A percentile compares a stretch with the other conserved stretches of the same genome.
These are phyloP conservation scores for Triticum turgidum DNA, from an alignment of 176 grass and related monocot genomes.

Conservation along the genomic window DNA sequence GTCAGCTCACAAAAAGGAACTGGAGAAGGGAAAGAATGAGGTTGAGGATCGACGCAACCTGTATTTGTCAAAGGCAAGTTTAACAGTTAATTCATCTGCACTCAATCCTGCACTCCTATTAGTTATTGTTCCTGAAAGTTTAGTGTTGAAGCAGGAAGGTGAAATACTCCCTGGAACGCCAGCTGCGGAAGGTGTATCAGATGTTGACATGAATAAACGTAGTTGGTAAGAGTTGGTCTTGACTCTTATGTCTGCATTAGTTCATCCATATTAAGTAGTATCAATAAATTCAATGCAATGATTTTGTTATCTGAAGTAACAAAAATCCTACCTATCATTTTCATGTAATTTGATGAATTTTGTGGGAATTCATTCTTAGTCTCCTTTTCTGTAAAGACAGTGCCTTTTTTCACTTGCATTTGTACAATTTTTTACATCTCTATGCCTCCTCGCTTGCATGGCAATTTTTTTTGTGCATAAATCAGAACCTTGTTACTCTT, in stretches of 20 bases:
- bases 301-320: constrained; percentile 2
- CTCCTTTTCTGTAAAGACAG: background rate
- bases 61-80: constrained; percentile 82
- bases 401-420: background rate
- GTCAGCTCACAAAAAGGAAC: constrained; percentile 76
- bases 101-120: background rate
- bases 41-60: constrained; percentile 85
- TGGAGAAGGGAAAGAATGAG: constrained; percentile 69
- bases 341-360: background rate
- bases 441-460: constrained; percentile 22
- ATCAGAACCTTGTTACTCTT: constrained; percentile 13
- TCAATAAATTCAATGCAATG: background rate
- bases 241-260: background rate
- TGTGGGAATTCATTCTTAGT: background rate
- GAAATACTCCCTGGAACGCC: constrained; percentile 76
- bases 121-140: constrained; percentile 36
- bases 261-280: background rate
- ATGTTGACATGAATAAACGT: constrained; percentile 89
- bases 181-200: constrained; percentile 87
- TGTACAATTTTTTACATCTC: background rate
- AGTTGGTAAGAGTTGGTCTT: constrained; percentile 54
- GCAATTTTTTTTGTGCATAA: background rate
- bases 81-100: background rate
- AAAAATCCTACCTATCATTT: constrained; percentile 1
- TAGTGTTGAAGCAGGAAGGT: constrained; percentile 61